Conservation (phyloP, 768 basidiomycete species). For the Thelephora aurantiotincta region DNA sequence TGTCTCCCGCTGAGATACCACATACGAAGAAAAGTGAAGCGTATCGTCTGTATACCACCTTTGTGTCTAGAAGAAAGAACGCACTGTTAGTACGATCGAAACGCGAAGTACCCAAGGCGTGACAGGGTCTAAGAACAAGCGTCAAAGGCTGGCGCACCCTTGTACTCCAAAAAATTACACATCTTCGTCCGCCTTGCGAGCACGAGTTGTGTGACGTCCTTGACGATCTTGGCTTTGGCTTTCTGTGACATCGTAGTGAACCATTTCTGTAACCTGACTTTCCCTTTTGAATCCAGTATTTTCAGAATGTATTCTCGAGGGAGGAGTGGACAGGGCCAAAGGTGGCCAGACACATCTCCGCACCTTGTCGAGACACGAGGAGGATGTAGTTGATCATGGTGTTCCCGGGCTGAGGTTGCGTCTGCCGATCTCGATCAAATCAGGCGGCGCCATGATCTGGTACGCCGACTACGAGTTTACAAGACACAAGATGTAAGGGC, state of each 20-base stretch:
- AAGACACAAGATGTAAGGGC: too few relatives aligned
- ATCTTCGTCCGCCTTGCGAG: slow-evolving; percentile 76
- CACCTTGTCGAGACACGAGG: slow-evolving; percentile 85
- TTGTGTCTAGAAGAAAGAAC: slow-evolving; percentile 33
- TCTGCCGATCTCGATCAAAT: too few relatives aligned
- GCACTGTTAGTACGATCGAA: neutral
- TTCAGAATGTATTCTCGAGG: neutral
- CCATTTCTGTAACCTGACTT: slow-evolving; percentile 94
- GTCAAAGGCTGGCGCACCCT: slow-evolving; percentile 39
- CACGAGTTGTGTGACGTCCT: slow-evolving; percentile 90
- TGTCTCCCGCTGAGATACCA: slow-evolving; percentile 72
- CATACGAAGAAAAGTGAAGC: slow-evolving; percentile 93
- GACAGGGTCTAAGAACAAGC: neutral
- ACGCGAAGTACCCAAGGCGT: neutral
- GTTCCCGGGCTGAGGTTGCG: too few relatives aligned
- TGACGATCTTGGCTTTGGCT: slow-evolving; percentile 80
- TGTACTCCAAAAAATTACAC: slow-evolving; percentile 97
- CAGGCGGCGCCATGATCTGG: too few relatives aligned
- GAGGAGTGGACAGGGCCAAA: neutral
- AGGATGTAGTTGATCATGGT: slow-evolving; percentile 86
- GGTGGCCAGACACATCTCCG: slow-evolving; percentile 11
- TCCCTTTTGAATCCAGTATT: slow-evolving; percentile 36
- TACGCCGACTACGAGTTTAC: too few relatives aligned
- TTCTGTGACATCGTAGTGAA: slow-evolving; percentile 75
- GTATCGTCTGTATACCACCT: slow-evolving; percentile 91